phyloP scores from a whole-genome alignment of 1,284 basidiomycete genomes.

The Limonomyces culmigenus region DNA sequence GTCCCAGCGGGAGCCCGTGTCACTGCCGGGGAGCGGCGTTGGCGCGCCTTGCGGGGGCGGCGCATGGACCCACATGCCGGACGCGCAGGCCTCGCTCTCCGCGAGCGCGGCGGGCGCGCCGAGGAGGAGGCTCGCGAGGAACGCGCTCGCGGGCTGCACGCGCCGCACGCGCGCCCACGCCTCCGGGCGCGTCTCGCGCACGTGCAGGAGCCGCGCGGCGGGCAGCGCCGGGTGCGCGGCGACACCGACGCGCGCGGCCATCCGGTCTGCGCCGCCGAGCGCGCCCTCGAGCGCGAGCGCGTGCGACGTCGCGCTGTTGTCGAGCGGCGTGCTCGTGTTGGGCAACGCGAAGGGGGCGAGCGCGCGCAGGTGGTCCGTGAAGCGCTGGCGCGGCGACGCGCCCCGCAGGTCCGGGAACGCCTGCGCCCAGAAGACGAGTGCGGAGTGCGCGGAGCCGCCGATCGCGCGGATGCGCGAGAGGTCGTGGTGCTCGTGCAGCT shows the following conservation, averaged over 20 bases:
- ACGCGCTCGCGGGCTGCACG: slow-evolving; percentile 54
- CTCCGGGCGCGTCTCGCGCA: slow-evolving; percentile 58
- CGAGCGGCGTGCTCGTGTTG: slow-evolving; percentile 60
- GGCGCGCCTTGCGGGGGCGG: too few relatives aligned
- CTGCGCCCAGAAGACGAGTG: slow-evolving; percentile 71
- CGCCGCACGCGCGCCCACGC: slow-evolving; percentile 56
- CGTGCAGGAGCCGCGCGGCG: slow-evolving; percentile 49
- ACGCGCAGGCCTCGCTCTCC: slow-evolving; percentile 61
- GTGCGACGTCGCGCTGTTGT: slow-evolving; percentile 63
- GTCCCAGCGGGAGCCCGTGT: slow-evolving; percentile 53
- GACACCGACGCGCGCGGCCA: slow-evolving; percentile 57
- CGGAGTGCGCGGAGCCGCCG: slow-evolving; percentile 57
- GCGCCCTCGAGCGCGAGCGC: slow-evolving; percentile 53
- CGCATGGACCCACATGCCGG: slow-evolving; percentile 54
- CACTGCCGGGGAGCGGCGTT: too few relatives aligned
- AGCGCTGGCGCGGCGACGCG: slow-evolving; percentile 49
- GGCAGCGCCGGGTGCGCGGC: slow-evolving; percentile 49
- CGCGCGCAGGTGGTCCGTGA: slow-evolving; percentile 45
- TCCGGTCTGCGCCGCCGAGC: slow-evolving; percentile 58
- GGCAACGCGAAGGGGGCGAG: slow-evolving; percentile 56
- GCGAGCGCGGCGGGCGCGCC: slow-evolving; percentile 56
- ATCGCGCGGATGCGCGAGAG: slow-evolving; percentile 51
- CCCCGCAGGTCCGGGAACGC: too few relatives aligned
- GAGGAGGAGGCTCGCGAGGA: slow-evolving; percentile 51
- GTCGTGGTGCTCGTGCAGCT: slow-evolving; percentile 50